Conservation (phyloP, 208 protist species). For the Leishmania tarentolae region DNA sequence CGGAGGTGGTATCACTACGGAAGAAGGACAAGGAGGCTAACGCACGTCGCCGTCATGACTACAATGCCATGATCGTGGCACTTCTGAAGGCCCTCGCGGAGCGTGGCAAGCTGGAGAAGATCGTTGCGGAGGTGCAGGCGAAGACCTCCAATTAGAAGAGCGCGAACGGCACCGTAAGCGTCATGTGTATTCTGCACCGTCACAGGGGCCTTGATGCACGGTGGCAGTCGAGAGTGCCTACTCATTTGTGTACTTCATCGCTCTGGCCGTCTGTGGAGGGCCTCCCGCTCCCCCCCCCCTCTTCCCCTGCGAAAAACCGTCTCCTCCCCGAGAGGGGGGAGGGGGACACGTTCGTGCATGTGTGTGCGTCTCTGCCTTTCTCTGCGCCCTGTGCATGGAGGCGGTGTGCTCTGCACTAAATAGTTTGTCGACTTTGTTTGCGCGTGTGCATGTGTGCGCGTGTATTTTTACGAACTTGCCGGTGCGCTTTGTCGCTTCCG, state of each 20-base stretch:
- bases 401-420: neutral
- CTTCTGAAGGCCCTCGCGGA: conserved; percentile 94
- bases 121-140: conserved; percentile 38
- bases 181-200: neutral
- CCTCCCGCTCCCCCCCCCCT: neutral
- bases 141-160: conserved; percentile 8
- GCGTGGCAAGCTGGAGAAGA: conserved; percentile 81
- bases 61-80: conserved; percentile 95
- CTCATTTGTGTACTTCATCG: neutral
- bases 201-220: neutral
- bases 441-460: neutral
- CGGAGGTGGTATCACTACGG: conserved; percentile 44
- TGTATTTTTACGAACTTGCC: neutral
- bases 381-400: neutral
- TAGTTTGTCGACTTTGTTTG: neutral
- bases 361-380: neutral
- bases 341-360: neutral
- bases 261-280: no score
- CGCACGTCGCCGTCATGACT: conserved; percentile 96
- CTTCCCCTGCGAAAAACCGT: no score
- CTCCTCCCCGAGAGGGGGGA: no score
- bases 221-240: neutral
- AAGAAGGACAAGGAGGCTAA: conserved; percentile 90
- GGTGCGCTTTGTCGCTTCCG: neutral
- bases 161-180: neutral